Base-by-base conservation (phyloP, 2,329 filamentous ascomycete species). In the Fusarium keratoplasticum region DNA sequence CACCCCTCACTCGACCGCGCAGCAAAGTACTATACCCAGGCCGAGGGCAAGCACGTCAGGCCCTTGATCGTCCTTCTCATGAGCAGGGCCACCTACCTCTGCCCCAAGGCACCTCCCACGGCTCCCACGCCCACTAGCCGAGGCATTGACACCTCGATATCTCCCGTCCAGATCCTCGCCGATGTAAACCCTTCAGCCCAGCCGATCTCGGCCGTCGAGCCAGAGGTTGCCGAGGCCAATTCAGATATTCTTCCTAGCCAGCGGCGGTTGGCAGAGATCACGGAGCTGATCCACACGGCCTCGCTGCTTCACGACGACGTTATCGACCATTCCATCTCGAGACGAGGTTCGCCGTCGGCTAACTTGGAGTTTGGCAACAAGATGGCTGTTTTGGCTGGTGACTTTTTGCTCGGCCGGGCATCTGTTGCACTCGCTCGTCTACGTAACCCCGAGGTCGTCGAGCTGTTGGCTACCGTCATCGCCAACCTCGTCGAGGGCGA, bases 321-420 rank as follows among this genome's bases (percentile, higher is more conserved):
- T 33, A 98, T 99, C 80, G 96, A 99, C 81, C 94, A 96, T 82
- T 97, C 95, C 1, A 88, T 94, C 47, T 93, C 95, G 13, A 91
- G 96, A 64, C 93, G 96, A 69, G 94, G 94, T 33, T 91, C 91
- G 4, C 93, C 94, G 9, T 97, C 94, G 2, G 96, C 96, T 35
- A 99, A 99, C 82, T 89, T 96, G 71, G 94, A 95, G 79, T 98
- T 98, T 79, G 96, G 96, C 73, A 99, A 99, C 87, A 99, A 99
- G 84, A 98, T 99, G 96, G 96, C 96, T 16, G 96, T 99, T 3
- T 85, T 99, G 75, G 96, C 96, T 0, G 96, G 96, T n/a, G 96
- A 99, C 82, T 99, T 99, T 80, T 86, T 99, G 52, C 89, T 99
- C 2, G 96, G 96, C 5, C 90, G 96, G 61, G 96, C 96, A 2